phyloP scores from a whole-genome alignment of 1,139 yeast genomes.

The Geotrichum aggregatum region DNA sequence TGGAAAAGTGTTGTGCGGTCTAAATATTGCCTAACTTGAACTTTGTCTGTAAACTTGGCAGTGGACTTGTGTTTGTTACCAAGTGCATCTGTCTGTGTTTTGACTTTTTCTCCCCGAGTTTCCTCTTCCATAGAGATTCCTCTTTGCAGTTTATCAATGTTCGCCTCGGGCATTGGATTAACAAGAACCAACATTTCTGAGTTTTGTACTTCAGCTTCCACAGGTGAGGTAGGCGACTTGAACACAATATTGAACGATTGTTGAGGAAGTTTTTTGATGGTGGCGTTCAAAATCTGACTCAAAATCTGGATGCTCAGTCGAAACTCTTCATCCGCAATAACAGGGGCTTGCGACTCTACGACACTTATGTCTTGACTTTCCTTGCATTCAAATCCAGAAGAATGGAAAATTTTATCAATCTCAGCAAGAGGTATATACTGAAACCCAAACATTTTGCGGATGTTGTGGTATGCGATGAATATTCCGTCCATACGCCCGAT shows the following conservation, averaged over 20 bases:
- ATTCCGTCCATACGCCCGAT: slow-evolving; percentile 98
- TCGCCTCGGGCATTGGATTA: slow-evolving; percentile 35
- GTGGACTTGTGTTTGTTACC: neutral
- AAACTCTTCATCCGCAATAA: slow-evolving; percentile 71
- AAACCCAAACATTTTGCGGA: slow-evolving; percentile 78
- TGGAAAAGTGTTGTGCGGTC: slow-evolving; percentile 36
- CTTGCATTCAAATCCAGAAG: slow-evolving; percentile 26
- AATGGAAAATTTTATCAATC: slow-evolving; percentile 60
- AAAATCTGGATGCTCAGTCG: slow-evolving; percentile 57
- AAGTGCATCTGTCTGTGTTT: no score
- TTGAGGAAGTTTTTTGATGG: slow-evolving; percentile 34
- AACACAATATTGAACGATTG: slow-evolving; percentile 33
- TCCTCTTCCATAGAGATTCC: slow-evolving; percentile 5
- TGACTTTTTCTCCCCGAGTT: neutral
- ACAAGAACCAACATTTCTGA: slow-evolving; percentile 32
- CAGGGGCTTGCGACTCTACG: slow-evolving; percentile 40
- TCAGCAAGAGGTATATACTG: slow-evolving; percentile 75
- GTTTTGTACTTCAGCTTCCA: slow-evolving; percentile 8
- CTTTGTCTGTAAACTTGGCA: neutral
- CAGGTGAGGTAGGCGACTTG: slow-evolving; percentile 27
- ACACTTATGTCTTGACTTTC: slow-evolving; percentile 16
- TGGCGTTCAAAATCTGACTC: slow-evolving; percentile 48
- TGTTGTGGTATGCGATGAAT: slow-evolving; percentile 85
- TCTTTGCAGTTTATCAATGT: slow-evolving; percentile 29
- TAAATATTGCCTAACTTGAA: slow-evolving; percentile 33